Evolutionary conservation across 1,284 basidiomycete species (phyloP), one percentile per base, ranked within the genome.

Genomic region (Rhodotorula sp.): DNA sequence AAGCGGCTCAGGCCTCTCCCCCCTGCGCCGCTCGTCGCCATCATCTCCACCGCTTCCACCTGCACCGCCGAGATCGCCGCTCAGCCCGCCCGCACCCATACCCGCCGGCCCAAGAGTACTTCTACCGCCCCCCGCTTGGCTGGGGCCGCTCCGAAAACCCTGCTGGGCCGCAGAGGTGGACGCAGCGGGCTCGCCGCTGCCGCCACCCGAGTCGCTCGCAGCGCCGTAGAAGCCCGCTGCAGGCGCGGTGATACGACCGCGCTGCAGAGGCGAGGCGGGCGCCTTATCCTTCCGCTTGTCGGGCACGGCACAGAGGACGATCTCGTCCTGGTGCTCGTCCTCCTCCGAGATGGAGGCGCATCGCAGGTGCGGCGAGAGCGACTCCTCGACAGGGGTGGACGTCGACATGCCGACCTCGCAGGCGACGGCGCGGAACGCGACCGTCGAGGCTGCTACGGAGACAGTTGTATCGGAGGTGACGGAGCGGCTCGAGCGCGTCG

Each of bases 351-450:
- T 19, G 44, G 41, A 50, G 10, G 19, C 44, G 58, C 44, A 50
- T 27, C 13, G 50, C 22, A 64, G 62, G 27, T 46, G 34, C 2
- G 58, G 57, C 12, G 61, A 44, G 25, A 27, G 44, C 19, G 37
- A 19, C 50, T 71, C 70, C 48, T 71, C 70, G 32, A 61, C 22
- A 5, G 70, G 70, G 1, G 70, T 71, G 2, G 70, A 67, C 15
- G 66, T 67, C 36, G 70, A 64, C 53, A 62, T 66, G 37, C 61
- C 69, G 32, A 59, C 48, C 7, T 65, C 62, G 54, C 61, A 54
- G 13, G 57, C 56, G 27, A 61, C 37, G 13, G 51, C 39, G 44
- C 68, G 62, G 32, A 54, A 19, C 17, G 53, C 53, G 21, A 54
- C 53, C 8, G 32, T 54, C 53, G 53, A 34, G 5, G 53, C 32